A percentile compares a stretch with the other conserved stretches of the same genome.
phyloP scores from a whole-genome alignment of 2,329 filamentous ascomycete genomes.

The Byssochlamys sp. region DNA sequence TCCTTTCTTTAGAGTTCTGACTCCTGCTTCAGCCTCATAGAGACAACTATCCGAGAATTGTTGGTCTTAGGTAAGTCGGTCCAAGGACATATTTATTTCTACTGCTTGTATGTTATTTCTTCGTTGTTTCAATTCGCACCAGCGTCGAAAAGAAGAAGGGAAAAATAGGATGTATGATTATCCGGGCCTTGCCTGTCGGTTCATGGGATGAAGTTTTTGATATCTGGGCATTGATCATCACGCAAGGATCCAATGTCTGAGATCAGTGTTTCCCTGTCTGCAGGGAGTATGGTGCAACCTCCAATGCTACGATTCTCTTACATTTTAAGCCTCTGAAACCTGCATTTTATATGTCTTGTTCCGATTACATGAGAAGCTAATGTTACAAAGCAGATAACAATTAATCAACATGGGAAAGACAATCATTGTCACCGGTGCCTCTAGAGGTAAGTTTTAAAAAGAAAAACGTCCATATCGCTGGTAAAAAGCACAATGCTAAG shows the following conservation, averaged over 20 bases:
- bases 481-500: neutral
- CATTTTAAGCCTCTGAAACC: too few species aligned
- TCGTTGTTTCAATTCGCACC: neutral
- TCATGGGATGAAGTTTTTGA: too few species aligned
- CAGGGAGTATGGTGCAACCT: too few species aligned
- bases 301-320: too few species aligned
- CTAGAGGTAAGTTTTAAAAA: slow-evolving; percentile 39
- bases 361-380: too few species aligned
- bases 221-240: too few species aligned
- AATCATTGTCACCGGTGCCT: slow-evolving; percentile 61
- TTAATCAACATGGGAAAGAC: slow-evolving; percentile 24
- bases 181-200: too few species aligned
- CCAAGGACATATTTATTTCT: neutral
- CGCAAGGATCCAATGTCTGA: too few species aligned
- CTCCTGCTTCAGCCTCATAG: neutral
- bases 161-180: neutral
- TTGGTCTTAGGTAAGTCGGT: neutral
- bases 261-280: too few species aligned
- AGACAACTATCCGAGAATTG: neutral
- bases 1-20: neutral
- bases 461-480: neutral
- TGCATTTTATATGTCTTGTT: too few species aligned
- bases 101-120: neutral
- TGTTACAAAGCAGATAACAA: too few species aligned
- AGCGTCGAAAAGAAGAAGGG: neutral